Base-by-base conservation (phyloP, 148 eudicot species). In the Camellia granthamiana region DNA sequence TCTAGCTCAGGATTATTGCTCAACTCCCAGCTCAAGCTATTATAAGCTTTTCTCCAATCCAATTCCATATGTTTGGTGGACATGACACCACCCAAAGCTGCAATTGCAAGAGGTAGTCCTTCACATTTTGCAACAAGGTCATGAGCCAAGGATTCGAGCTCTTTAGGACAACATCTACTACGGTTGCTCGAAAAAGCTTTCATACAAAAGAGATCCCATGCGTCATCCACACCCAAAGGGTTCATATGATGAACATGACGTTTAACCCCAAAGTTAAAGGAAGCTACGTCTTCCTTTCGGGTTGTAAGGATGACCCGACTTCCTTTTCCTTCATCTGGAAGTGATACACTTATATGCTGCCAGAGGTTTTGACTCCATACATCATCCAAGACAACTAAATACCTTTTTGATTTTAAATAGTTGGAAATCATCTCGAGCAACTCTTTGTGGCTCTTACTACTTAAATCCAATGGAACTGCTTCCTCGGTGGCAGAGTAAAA, bases 221-320 rank as follows among this genome's bases (percentile, higher is more conserved):
- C 38, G 1, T 30, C 38, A 30, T 30, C 38, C 38, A 1, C 0
- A 30, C 38, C 0, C 38, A 30, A 30, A 30, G 38, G 38, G 38
- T 30, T 30, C 38, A 30, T 30, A 30, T 0, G 38, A 30, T 30
- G 38, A 30, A 30, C 38, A 30, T 30, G 38, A 30, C 38, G 38
- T 30, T 30, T 1, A 30, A 30, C 38, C 38, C 38, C 38, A 1
- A 30, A 30, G 38, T 30, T 30, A 30, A 30, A 30, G 38, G 38
- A 30, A 30, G 38, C 38, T 1, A 30, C 0, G 38, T 77, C 81
- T 23, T n/a, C 43, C 16, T 3, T n/a, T 5, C 80, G 80, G 1
- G 77, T 77, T 42, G 84, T 82, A 3, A 82, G 51, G 13, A 82
- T n/a, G 9, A 82, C 71, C 6, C 84, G 80, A 59, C 84, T 69